Conservation (phyloP, 768 basidiomycete genomes). For the Rhodotorula graminis region DNA sequence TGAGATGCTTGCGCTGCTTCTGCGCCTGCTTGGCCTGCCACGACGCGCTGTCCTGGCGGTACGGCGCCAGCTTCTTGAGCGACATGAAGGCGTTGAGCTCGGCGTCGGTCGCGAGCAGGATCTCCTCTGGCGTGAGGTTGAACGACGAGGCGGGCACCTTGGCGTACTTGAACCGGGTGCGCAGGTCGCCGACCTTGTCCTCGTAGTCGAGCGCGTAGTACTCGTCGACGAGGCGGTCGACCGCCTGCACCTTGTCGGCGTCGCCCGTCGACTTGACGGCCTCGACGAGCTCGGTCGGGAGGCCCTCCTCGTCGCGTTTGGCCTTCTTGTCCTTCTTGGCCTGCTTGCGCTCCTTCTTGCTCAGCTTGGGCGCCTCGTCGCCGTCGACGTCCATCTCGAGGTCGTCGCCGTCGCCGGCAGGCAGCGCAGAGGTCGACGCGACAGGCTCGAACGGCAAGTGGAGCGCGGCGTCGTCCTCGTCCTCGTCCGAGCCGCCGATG, state of each 20-base stretch:
- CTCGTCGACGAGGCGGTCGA: slow-evolving; percentile 86
- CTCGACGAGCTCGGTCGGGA: slow-evolving; percentile 35
- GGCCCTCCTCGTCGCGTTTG: slow-evolving; percentile 39
- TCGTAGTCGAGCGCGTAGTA: slow-evolving; percentile 89
- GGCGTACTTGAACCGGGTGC: slow-evolving; percentile 91
- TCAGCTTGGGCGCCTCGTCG: slow-evolving; percentile 47
- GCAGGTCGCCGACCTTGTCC: slow-evolving; percentile 82
- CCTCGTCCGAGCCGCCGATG: slow-evolving; percentile 50
- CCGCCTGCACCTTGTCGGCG: slow-evolving; percentile 71
- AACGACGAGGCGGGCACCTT: slow-evolving; percentile 59
- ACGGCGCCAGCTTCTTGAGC: slow-evolving; percentile 86
- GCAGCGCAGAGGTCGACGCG: slow-evolving; percentile 21
- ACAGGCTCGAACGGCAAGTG: slow-evolving; percentile 39
- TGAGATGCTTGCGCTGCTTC: slow-evolving; percentile 60
- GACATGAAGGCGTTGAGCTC: slow-evolving; percentile 89
- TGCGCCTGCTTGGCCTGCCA: slow-evolving; percentile 65
- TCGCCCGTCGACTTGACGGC: slow-evolving; percentile 48
- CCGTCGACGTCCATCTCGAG: slow-evolving; percentile 47
- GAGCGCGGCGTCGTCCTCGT: slow-evolving; percentile 55
- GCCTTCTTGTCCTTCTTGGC: slow-evolving; percentile 17
- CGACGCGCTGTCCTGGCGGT: slow-evolving; percentile 53
- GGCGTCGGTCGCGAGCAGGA: slow-evolving; percentile 81
- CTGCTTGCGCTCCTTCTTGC: slow-evolving; percentile 51
- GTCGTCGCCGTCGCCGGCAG: not conserved
- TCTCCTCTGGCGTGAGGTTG: slow-evolving; percentile 70